Conservation (phyloP, 495 filamentous ascomycete genomes). For the Penicillium subrubescens region DNA sequence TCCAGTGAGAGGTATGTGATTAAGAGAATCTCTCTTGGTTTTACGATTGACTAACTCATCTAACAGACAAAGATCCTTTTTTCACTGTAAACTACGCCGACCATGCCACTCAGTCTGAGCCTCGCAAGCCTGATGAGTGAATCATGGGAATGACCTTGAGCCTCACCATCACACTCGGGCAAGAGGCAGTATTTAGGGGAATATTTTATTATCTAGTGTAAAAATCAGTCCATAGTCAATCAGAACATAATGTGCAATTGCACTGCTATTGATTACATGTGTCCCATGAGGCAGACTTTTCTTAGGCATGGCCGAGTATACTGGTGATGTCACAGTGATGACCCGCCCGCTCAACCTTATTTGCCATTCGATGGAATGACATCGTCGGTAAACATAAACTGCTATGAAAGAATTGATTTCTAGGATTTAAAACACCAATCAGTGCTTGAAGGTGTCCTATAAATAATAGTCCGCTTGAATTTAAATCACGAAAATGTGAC, state of each 20-base stretch:
- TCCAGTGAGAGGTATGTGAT: constrained; percentile 11
- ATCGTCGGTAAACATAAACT: not conserved
- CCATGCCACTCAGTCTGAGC: constrained; percentile 10
- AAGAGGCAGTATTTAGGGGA: not conserved
- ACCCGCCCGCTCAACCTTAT: not conserved
- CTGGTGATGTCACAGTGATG: constrained; percentile 29
- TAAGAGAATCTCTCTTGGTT: too few relatives aligned
- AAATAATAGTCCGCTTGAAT: not conserved
- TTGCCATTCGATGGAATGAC: not conserved
- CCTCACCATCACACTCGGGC: not conserved
- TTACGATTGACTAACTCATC: not conserved
- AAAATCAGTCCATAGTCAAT: not conserved
- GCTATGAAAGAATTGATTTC: too few relatives aligned
- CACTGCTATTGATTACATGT: not conserved
- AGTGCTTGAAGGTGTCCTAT: not conserved
- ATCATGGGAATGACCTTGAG: not conserved
- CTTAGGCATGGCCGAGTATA: not conserved
- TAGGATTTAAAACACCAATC: not conserved
- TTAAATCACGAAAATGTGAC: not conserved
- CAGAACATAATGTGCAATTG: not conserved
- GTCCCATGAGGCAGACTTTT: not conserved
- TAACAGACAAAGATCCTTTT: constrained; percentile 4
- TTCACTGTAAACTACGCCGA: constrained; percentile 13
- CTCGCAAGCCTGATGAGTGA: constrained; percentile 17
- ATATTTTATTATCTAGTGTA: not conserved